phyloP scores from a whole-genome alignment of 192 early-diverging fungal species.

The Backusella liffmaniae region DNA sequence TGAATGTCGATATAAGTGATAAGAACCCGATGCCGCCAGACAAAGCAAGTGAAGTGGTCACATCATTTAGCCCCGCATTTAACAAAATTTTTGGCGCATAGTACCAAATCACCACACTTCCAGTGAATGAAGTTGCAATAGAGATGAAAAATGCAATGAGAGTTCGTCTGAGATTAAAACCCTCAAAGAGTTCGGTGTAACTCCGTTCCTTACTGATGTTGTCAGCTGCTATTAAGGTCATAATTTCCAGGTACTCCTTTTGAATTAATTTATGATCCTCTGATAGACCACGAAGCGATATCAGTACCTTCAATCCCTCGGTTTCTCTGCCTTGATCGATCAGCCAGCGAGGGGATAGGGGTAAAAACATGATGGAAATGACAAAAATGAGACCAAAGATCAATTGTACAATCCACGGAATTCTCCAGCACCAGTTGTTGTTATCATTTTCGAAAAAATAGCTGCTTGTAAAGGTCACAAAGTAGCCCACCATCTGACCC shows the following conservation, averaged over 20 bases:
- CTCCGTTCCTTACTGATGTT: conserved; percentile 56
- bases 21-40: conserved; percentile 41
- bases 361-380: conserved; percentile 62
- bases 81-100: conserved; percentile 52
- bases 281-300: conserved; percentile 48
- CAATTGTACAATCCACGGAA: conserved; percentile 70
- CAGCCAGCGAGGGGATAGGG: conserved; percentile 84
- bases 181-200: conserved; percentile 56
- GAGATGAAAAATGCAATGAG: conserved; percentile 66
- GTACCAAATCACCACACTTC: conserved; percentile 71
- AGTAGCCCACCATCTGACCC: conserved; percentile 66
- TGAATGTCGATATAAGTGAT: conserved; percentile 76
- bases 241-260: conserved; percentile 68
- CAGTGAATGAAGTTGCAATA: conserved; percentile 74
- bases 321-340: conserved; percentile 61
- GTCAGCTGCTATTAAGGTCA: conserved; percentile 60
- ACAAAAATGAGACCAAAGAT: conserved; percentile 62
- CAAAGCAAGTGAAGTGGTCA: conserved; percentile 24
- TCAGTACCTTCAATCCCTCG: conserved; percentile 65
- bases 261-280: conserved; percentile 41
- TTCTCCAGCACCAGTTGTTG: conserved; percentile 58
- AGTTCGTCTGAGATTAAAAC: conserved; percentile 58
- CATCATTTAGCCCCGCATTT: conserved; percentile 22
- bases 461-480: conserved; percentile 46
- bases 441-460: conserved; percentile 3